Evolutionary conservation across 2,329 filamentous ascomycete species (phyloP), one percentile per base, ranked within the genome.

Genomic region (Chrysoporthe deuterocubensis): DNA sequence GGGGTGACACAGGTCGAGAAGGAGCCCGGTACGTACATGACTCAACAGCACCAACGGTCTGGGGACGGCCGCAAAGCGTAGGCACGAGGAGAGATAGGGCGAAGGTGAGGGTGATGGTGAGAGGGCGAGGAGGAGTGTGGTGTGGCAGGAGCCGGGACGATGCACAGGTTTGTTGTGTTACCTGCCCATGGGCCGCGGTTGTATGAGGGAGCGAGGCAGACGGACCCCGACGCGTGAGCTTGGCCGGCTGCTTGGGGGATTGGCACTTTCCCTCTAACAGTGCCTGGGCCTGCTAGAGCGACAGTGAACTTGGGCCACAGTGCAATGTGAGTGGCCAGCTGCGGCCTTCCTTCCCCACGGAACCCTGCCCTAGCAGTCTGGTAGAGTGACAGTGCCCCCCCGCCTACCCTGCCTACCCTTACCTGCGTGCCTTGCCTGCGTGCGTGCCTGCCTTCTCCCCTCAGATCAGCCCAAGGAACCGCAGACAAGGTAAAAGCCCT

Each of bases 401-500:
- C 8, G 18, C n/a, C 40, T 46, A 44, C 58, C 58, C 34, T 44
- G 42, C 59, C 59, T 61, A 46, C 59, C 59, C 58, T 61, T 21
- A 26, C 58, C 21, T 61, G 43, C 59, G 26, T 46, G 43, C 58
- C 58, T 57, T 61, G 58, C 70, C 68, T 71, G 70, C 70, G 37
- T 60, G 56, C 56, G 59, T 70, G 71, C 71, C 72, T 63, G 61
- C 67, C 73, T 65, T 66, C 73, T 72, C 77, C 76, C 79, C 76
- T 75, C 75, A 76, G 75, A 73, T 77, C 76, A 79, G 77, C 83
- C 80, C 84, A 87, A 88, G 87, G 85, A 87, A 83, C 84, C 84
- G 79, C 83, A 82, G 85, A 85, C 85, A 87, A 61, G 59, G 85
- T 88, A 87, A 88, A 88, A 89, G 87, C 84, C 84, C 65, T 65